Evolutionary conservation across 1,284 basidiomycete species (phyloP).

Genomic region (Moesziomyces sp.): DNA sequence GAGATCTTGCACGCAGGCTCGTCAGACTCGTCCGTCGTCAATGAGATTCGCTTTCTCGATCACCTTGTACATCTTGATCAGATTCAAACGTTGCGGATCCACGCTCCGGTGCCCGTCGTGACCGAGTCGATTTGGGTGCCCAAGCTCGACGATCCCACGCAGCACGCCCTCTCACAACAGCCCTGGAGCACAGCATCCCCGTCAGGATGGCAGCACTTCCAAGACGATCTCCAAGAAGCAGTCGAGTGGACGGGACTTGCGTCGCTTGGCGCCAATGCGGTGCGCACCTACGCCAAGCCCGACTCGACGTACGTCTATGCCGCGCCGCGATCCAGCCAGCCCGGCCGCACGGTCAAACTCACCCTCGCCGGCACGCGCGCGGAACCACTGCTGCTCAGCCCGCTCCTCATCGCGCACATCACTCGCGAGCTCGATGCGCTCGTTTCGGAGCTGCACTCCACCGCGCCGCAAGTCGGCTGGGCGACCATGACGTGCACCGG

Average conservation of each 20-base stretch:
- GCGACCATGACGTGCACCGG: constrained; percentile 37
- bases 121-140: constrained; percentile 45
- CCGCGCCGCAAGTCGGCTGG: constrained; percentile 14
- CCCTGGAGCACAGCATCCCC: constrained; percentile 1
- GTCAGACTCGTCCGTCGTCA: neutral
- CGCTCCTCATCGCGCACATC: constrained; percentile 22
- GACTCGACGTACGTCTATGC: constrained; percentile 34
- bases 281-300: constrained; percentile 27
- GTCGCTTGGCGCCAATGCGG: constrained; percentile 14
- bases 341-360: constrained; percentile 28
- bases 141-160: constrained; percentile 3
- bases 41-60: constrained; percentile 38
- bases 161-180: constrained; percentile 21
- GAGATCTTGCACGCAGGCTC: constrained; percentile 1
- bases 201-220: constrained; percentile 24
- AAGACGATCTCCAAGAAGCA: constrained; percentile 20
- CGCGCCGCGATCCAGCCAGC: constrained; percentile 10
- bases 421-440: constrained; percentile 13
- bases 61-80: constrained; percentile 18
- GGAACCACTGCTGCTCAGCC: constrained; percentile 21
- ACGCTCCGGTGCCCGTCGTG: neutral
- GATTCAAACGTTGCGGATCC: constrained; percentile 12
- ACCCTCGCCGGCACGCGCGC: constrained; percentile 7
- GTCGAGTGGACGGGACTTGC: constrained; percentile 46
- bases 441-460: neutral